phyloP scores from a whole-genome alignment of 805 yeast species.

The Yarrowia yakushimensis region DNA sequence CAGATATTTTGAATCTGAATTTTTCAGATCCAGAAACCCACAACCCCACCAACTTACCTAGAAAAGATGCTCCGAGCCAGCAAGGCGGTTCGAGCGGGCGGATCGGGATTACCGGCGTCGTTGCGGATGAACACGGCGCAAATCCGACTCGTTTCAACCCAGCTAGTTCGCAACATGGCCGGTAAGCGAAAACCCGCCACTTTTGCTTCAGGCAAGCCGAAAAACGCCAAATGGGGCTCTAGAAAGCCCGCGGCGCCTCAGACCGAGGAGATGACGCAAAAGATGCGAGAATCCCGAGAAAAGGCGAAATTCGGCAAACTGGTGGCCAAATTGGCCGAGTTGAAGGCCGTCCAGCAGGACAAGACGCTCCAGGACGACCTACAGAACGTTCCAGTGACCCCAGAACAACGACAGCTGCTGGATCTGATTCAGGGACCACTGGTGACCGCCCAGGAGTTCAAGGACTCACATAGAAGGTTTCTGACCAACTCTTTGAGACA shows the following conservation, averaged over 20 bases:
- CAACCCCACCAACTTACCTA: neutral
- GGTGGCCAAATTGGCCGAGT: neutral
- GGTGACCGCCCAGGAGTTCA: neutral
- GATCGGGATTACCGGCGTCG: neutral
- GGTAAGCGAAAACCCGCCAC: neutral
- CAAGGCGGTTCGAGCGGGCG: neutral
- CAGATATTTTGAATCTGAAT: neutral
- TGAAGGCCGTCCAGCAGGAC: neutral
- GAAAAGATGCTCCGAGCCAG: neutral
- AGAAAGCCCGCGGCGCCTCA: neutral
- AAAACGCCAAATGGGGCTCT: neutral
- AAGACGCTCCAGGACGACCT: neutral
- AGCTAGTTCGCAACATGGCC: neutral
- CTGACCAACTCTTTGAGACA: neutral
- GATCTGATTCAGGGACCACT: constrained; percentile 4
- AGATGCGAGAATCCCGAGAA: neutral
- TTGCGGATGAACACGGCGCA: neutral
- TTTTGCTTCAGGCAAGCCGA: neutral
- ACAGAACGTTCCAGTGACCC: neutral
- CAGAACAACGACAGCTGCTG: neutral
- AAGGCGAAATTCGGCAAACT: neutral
- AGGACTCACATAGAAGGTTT: neutral
- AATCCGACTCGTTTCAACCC: neutral
- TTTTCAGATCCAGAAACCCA: neutral
- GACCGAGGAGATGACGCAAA: neutral